Evolutionary conservation across 148 eudicot genomes (phyloP), one percentile per base, ranked within the genome.

Genomic region (Chenopodium album): DNA sequence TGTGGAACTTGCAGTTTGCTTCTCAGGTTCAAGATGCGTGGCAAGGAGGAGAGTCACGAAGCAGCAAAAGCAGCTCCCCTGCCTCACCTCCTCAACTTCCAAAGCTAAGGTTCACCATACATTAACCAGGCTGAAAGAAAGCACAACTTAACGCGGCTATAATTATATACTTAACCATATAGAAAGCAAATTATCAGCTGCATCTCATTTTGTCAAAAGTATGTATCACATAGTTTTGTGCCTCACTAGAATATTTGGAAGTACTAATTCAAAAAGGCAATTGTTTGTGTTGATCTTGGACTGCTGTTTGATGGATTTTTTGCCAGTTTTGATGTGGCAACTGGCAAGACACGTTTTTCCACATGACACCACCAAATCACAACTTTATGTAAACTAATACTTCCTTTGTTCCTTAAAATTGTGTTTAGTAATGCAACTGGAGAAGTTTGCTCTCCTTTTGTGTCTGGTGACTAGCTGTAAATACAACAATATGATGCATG

Each of bases 1-100:
- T 96, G 19, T 94, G 99, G 99, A 94, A 96, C 83, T 80, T 96
- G 87, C 98, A 92, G 82, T 96, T 96, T 89, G 98, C 98, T 76
- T 90, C 95, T 75, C 99, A 96, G 84, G 97, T 94, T 81, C 98
- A 95, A 81, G 99, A 91, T 73, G 94, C 93, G 19, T 93, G 92
- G 92, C 90, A 88, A 75, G 85, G 81, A 6, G 88, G 88, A 11
- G 92, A 89, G 72, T 87, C 87, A 6, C 81, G 85, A 2, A 92
- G 92, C 29, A 90, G 87, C 7, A 86, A 77, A 67, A 71, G 68
- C 26, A 79, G 76, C 32, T 90, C 94, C 71, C 92, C 98, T 0
- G 71, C 67, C 75, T 87, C 91, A 1, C 87, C 88, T 76, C 78
- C 86, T 47, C 90, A 78, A 64, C 82, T 85, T 78, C 85, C 87